These are phyloP conservation scores for Spiraea crenata DNA, from an alignment of 331 rosid species.

Conservation along the genomic window DNA sequence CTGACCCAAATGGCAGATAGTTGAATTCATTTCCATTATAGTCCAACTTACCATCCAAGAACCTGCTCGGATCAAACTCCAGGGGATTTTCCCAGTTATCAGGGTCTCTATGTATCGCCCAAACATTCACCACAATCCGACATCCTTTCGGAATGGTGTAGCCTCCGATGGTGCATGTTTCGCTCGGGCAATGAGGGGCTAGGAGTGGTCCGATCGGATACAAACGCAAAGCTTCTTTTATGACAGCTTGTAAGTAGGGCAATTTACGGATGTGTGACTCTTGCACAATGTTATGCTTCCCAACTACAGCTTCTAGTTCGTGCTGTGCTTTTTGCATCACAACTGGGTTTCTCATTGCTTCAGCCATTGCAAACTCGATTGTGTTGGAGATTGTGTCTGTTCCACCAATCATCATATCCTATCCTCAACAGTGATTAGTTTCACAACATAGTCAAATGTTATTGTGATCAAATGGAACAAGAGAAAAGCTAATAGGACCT, in stretches of 20 bases:
- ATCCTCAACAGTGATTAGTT: no score
- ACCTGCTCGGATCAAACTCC: constrained; percentile 61
- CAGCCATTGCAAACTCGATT: constrained; percentile 70
- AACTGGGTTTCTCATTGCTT: constrained; percentile 46
- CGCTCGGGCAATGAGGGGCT: constrained; percentile 68
- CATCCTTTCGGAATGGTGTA: constrained; percentile 72
- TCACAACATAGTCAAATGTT: no score
- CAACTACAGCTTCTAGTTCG: constrained; percentile 54
- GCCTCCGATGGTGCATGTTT: constrained; percentile 52
- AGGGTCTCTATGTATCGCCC: constrained; percentile 87
- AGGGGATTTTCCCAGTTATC: constrained; percentile 58
- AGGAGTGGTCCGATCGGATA: constrained; percentile 62
- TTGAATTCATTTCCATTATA: constrained; percentile 59
- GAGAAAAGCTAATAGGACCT: no score
- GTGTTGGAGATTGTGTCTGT: constrained; percentile 69
- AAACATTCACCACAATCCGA: constrained; percentile 61
- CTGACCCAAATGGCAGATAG: constrained; percentile 84
- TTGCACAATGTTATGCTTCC: constrained; percentile 58
- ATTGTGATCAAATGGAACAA: no score
- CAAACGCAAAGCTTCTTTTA: constrained; percentile 76
- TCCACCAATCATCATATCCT: constrained; percentile 88
- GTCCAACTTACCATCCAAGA: constrained; percentile 51
- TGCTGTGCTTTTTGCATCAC: constrained; percentile 41
- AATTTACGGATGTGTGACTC: constrained; percentile 58
- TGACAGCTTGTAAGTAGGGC: constrained; percentile 59